phyloP scores from a whole-genome alignment of 1,284 basidiomycete species.

The Schizopora paradoxa region DNA sequence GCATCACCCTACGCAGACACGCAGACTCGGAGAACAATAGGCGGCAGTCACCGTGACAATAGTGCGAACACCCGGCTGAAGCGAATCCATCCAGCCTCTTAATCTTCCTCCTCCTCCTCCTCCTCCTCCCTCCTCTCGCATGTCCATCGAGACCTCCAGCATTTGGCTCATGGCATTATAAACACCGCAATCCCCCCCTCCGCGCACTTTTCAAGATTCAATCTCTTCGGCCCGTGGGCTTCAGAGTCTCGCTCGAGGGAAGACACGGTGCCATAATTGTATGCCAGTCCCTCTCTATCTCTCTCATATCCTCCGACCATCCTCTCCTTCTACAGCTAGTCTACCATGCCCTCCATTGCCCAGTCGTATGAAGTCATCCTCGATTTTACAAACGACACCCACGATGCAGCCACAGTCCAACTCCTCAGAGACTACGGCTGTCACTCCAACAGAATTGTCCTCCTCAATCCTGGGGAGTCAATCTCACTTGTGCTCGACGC shows the following conservation, averaged over 20 bases:
- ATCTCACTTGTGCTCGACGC: conserved; percentile 63
- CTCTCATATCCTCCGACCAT: conserved; percentile 15
- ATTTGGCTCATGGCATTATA: conserved; percentile 12
- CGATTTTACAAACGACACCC: conserved; percentile 65
- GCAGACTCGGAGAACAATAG: conserved; percentile 19
- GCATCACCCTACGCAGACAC: no score
- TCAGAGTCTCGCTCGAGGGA: conserved; percentile 3
- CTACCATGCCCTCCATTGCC: conserved; percentile 43
- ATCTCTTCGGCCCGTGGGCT: conserved; percentile 16
- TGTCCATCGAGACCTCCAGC: no score
- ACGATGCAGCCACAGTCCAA: conserved; percentile 58
- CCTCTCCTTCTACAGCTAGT: conserved; percentile 6
- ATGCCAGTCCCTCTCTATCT: conserved; percentile 16
- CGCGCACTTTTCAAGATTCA: conserved; percentile 14
- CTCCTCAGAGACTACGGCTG: conserved; percentile 59
- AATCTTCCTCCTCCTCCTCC: no score
- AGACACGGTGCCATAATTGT: neutral
- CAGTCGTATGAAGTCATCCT: conserved; percentile 58
- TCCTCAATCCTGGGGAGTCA: conserved; percentile 58
- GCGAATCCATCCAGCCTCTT: no score
- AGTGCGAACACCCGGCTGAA: conserved; percentile 11
- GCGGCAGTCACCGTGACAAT: conserved; percentile 15
- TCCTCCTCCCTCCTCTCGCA: no score
- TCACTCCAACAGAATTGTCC: conserved; percentile 45
- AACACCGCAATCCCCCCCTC: conserved; percentile 2